Base-by-base conservation (phyloP, 768 basidiomycete genomes). In the Tremella fuciformis region DNA sequence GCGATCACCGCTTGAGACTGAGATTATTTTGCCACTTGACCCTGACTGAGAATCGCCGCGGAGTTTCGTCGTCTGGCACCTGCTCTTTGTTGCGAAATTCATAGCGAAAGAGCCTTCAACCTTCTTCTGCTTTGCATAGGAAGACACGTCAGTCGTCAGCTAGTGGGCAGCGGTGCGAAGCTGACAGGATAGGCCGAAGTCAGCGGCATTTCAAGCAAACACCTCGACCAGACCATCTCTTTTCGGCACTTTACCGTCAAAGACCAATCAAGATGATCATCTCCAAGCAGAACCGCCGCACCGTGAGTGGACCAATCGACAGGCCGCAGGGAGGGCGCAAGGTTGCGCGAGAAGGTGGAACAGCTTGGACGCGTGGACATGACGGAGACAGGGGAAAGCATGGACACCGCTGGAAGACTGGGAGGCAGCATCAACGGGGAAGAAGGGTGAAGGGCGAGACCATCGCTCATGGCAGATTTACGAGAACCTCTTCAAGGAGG, bases 401-500 rank as follows among this genome's bases (percentile, higher is more conserved):
- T 2, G 13, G 50, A 25, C 13, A 26, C 1, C 2, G 21, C 13
- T 34, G 51, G 51, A n/a, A 15, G 19, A 29, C 29, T 34, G 11
- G 11, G 29, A 34, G 4, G 29, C 6, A 6, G 42, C 22, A n/a
- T n/a, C 47, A 29, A 50, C 8, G 16, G 26, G 16, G 16, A 21
- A 29, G 8, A 21, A 50, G 18, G 49, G 16, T 7, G 15, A 46
- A 8, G 19, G 13, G 6, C 25, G 46, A 46, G 42, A 24, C 25
- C 18, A 29, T 46, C 60, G 37, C 54, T 41, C 46, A 7, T 53
- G 16, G 1, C 53, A 74, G 72, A 98, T 99, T 84, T 99, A 96
- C 83, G 93, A 99, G 82, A 88, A 88, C 83, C 92, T 99, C 84
- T 99, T 99, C 89, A 96, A 96, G 82, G 93, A 99, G 88, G 94